Conservation (phyloP, 164 flowering plant species). For the Stephania cephalantha region DNA sequence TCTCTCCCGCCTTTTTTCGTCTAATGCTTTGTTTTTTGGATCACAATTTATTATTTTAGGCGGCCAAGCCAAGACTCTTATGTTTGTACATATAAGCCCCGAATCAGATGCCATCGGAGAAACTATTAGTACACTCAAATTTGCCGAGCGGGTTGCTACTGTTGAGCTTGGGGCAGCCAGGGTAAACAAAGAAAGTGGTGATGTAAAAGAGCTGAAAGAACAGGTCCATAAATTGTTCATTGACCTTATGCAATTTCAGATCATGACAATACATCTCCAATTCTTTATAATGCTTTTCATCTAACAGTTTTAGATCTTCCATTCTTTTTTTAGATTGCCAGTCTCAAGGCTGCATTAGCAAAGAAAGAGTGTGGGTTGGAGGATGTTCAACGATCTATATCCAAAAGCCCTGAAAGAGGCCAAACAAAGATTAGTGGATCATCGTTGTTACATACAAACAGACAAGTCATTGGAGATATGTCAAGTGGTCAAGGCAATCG, state of each 20-base stretch:
- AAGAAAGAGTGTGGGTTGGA: slow-evolving; percentile 53
- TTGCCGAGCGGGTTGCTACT: slow-evolving; percentile 74
- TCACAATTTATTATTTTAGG: slow-evolving; percentile 34
- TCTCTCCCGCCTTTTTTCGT: not conserved
- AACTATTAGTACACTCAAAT: slow-evolving; percentile 71
- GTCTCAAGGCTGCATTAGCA: slow-evolving; percentile 74
- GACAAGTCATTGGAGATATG: slow-evolving; percentile 31
- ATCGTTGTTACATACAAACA: slow-evolving; percentile 33
- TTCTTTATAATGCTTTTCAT: not conserved
- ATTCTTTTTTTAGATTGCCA: slow-evolving; percentile 43
- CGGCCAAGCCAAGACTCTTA: slow-evolving; percentile 91
- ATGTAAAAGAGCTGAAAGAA: slow-evolving; percentile 65
- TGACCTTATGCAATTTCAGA: too few species aligned
- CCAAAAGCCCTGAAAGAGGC: slow-evolving; percentile 43
- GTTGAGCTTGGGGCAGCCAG: slow-evolving; percentile 80
- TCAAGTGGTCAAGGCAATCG: slow-evolving; percentile 17
- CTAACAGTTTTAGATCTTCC: not conserved
- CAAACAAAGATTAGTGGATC: slow-evolving; percentile 27
- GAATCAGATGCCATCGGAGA: slow-evolving; percentile 64
- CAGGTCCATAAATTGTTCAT: slow-evolving; percentile 35
- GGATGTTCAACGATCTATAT: slow-evolving; percentile 20
- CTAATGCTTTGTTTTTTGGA: not conserved
- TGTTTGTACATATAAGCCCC: slow-evolving; percentile 97
- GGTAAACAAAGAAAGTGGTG: slow-evolving; percentile 52
- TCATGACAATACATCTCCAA: not conserved